Evolutionary conservation across 192 early-diverging fungal genomes (phyloP).

Genomic region (Phycomyces blakesleeanus): DNA sequence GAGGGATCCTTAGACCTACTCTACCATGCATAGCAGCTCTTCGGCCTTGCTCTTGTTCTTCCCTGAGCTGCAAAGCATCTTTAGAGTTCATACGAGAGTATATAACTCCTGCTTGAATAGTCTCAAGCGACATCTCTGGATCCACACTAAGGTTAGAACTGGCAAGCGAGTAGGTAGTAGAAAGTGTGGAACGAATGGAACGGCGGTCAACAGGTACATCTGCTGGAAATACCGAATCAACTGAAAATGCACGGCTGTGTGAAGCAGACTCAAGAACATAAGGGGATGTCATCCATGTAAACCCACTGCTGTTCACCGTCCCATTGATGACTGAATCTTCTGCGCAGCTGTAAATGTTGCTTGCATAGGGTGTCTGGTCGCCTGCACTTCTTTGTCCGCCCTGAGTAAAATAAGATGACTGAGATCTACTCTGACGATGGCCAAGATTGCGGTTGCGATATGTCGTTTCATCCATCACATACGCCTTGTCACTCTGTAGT

Average conservation of each 20-base stretch:
- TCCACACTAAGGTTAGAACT: constrained; percentile 11
- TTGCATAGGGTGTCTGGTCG: no score
- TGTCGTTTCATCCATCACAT: not conserved
- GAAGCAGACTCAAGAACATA: no score
- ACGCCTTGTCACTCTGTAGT: not conserved
- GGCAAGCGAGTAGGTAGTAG: not conserved
- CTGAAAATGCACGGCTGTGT: not conserved
- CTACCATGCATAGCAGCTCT: not conserved
- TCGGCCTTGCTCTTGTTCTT: not conserved
- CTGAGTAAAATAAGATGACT: constrained; percentile 22
- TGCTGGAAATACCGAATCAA: constrained; percentile 1
- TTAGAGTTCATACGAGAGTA: no score
- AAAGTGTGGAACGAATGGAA: constrained; percentile 7
- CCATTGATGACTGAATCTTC: constrained; percentile 9
- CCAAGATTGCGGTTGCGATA: not conserved
- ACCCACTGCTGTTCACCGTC: constrained; percentile 22
- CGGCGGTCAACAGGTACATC: not conserved
- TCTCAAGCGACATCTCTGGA: constrained; percentile 15
- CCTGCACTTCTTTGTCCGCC: constrained; percentile 1
- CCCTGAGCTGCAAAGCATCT: not conserved
- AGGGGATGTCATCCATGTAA: constrained; percentile 4
- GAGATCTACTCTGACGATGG: constrained; percentile 16
- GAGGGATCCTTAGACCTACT: not conserved
- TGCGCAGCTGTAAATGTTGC: not conserved
- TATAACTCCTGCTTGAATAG: not conserved